These are phyloP conservation scores for Clarireedia paspali DNA, from an alignment of 2,329 filamentous ascomycete species.

Conservation along the genomic window DNA sequence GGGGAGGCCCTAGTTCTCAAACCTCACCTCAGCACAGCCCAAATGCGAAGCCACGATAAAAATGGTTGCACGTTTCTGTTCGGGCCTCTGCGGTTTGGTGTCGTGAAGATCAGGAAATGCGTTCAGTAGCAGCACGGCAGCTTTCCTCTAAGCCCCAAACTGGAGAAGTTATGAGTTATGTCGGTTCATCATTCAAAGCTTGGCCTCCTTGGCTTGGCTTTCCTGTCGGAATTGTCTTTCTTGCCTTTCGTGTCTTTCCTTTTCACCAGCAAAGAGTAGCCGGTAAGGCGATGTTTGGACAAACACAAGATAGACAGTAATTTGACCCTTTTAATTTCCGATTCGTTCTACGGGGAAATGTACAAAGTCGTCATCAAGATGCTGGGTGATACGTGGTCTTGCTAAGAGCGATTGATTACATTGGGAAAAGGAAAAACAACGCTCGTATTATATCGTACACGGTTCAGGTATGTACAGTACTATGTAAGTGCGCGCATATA, in stretches of 20 bases:
- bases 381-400: neutral
- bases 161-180: no score
- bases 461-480: neutral
- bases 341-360: neutral
- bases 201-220: conserved; percentile 2
- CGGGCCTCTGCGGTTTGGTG: no score
- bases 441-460: neutral
- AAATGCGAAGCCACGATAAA: no score
- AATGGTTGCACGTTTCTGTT: no score
- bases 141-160: no score
- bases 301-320: neutral
- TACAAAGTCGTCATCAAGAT: neutral
- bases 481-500: neutral
- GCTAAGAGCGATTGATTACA: neutral
- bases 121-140: no score
- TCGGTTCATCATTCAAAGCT: neutral
- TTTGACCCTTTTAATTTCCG: conserved; percentile 1
- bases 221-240: neutral
- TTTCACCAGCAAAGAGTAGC: no score
- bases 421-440: neutral
- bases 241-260: neutral
- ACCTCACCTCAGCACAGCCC: no score
- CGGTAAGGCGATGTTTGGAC: neutral
- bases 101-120: no score
- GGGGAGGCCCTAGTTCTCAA: no score